phyloP scores from a whole-genome alignment of 2,329 filamentous ascomycete species.

The Claviceps monticola region DNA sequence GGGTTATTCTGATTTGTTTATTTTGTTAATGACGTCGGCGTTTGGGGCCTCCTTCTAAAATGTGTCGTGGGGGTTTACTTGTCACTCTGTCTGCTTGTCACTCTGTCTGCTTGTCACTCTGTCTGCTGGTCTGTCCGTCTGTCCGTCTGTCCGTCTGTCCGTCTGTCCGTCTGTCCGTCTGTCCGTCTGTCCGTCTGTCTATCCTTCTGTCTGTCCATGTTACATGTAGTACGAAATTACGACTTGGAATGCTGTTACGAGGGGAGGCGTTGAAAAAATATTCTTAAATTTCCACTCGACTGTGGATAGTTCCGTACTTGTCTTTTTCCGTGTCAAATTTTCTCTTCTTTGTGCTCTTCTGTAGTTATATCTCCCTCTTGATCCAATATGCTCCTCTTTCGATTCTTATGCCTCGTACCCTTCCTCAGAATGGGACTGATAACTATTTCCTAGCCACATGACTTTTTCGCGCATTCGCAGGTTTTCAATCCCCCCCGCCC shows the following conservation, averaged over 20 bases:
- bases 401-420: too few relatives aligned
- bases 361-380: too few relatives aligned
- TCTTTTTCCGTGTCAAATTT: not conserved
- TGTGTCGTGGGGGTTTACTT: not conserved
- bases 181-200: not conserved
- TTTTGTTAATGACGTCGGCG: not conserved
- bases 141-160: not conserved
- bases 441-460: too few relatives aligned
- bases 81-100: not conserved
- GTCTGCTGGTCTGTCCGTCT: too few relatives aligned
- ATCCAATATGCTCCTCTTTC: too few relatives aligned
- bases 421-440: too few relatives aligned
- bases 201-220: not conserved
- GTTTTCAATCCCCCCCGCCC: too few relatives aligned
- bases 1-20: not conserved
- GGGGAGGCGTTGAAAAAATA: not conserved
- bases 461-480: too few relatives aligned
- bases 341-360: not conserved
- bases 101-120: too few relatives aligned
- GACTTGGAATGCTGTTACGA: not conserved
- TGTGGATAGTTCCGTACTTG: too few relatives aligned
- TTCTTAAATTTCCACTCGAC: not conserved
- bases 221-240: not conserved
- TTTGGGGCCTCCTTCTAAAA: not conserved
- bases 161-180: too few relatives aligned